These are phyloP conservation scores for Apiospora saccharicola DNA, from an alignment of 2,329 filamentous ascomycete species.

Conservation along the genomic window DNA sequence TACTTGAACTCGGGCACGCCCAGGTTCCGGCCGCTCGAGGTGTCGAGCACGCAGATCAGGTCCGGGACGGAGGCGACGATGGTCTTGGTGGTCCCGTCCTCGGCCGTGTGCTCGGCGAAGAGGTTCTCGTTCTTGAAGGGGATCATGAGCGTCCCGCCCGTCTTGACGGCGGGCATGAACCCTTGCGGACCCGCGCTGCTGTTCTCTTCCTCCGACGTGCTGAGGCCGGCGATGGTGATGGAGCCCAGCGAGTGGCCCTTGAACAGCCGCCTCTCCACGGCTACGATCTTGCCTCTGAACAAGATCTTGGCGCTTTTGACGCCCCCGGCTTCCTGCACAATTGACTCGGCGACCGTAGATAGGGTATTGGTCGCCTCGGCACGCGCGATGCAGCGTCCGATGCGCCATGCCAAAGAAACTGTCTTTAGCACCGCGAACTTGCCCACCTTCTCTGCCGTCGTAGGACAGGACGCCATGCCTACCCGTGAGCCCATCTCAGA, in stretches of 20 bases:
- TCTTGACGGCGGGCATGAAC: slow-evolving; percentile 41
- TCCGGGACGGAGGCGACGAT: slow-evolving; percentile 60
- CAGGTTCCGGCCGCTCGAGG: slow-evolving; percentile 60
- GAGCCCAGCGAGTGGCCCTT: slow-evolving; percentile 7
- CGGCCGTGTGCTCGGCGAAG: slow-evolving; percentile 51
- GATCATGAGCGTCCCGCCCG: slow-evolving; percentile 55
- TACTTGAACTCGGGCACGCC: slow-evolving; percentile 62
- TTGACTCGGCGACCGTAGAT: not conserved
- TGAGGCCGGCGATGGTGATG: not conserved
- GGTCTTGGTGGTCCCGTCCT: slow-evolving; percentile 42
- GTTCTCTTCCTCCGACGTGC: not conserved
- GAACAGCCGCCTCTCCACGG: slow-evolving; percentile 10
- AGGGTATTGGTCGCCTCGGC: not conserved
- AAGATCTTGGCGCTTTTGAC: not conserved
- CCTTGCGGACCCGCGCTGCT: not conserved
- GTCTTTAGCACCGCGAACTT: slow-evolving; percentile 6
- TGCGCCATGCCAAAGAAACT: not conserved
- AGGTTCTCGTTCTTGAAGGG: slow-evolving; percentile 78
- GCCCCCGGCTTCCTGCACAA: not conserved
- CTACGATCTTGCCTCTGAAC: slow-evolving; percentile 11
- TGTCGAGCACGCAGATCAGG: slow-evolving; percentile 59
- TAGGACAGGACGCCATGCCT: not conserved
- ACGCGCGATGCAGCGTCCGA: slow-evolving; percentile 8
- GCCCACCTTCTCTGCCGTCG: not conserved
- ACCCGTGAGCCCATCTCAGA: slow-evolving; percentile 17